These are phyloP conservation scores for Dysphania ambrosioides DNA, from an alignment of 148 eudicot genomes.

Conservation along the genomic window DNA sequence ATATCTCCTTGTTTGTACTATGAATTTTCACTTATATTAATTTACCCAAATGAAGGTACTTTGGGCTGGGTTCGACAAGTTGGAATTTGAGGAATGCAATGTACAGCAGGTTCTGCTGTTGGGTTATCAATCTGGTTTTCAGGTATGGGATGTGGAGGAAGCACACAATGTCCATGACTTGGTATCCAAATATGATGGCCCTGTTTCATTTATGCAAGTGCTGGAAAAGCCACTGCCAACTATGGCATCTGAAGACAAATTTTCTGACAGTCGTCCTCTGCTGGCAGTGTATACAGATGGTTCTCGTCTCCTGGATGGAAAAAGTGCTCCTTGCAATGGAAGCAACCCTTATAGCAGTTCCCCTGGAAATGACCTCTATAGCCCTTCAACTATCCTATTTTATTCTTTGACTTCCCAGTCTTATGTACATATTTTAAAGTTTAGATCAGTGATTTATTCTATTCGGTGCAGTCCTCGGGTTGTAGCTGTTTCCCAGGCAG, in stretches of 20 bases:
- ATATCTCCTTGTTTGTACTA: not conserved
- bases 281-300: conserved; percentile 67
- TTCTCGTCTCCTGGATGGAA: conserved; percentile 34
- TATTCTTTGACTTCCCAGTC: conserved; percentile 66
- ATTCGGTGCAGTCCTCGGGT: conserved; percentile 79
- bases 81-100: conserved; percentile 49
- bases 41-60: conserved; percentile 53
- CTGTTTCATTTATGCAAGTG: conserved; percentile 72
- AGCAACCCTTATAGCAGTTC: conserved; percentile 32
- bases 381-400: conserved; percentile 60
- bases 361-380: conserved; percentile 35
- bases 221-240: conserved; percentile 55
- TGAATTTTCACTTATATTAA: conserved; percentile 1
- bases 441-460: conserved; percentile 60
- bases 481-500: conserved; percentile 67
- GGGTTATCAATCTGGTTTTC: conserved; percentile 75
- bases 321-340: conserved; percentile 33
- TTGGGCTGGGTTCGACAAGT: conserved; percentile 88
- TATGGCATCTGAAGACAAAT: conserved; percentile 38
- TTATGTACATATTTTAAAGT: conserved; percentile 55
- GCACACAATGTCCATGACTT: conserved; percentile 61
- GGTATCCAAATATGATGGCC: conserved; percentile 65
- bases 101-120: conserved; percentile 60
- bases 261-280: conserved; percentile 57
- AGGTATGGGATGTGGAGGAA: conserved; percentile 90